phyloP scores from a whole-genome alignment of 495 filamentous ascomycete genomes.

The Aspergillus asperescens region DNA sequence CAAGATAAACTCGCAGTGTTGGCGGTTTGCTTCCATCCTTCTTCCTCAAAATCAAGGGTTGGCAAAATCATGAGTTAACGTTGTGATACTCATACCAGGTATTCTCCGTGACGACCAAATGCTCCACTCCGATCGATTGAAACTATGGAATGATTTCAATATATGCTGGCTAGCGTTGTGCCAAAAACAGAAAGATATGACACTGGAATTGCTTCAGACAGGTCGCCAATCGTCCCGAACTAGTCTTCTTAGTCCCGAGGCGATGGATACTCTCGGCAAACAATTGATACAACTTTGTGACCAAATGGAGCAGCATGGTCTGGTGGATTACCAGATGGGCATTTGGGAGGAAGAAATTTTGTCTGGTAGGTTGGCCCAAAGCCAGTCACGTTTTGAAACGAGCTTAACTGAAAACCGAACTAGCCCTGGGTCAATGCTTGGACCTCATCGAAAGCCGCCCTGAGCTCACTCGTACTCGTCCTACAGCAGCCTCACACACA shows the following conservation, averaged over 20 bases:
- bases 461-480: constrained; percentile 26
- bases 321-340: constrained; percentile 96
- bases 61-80: constrained; percentile 23
- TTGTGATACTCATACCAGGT: constrained; percentile 40
- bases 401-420: constrained; percentile 5
- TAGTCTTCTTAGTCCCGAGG: constrained; percentile 60
- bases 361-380: constrained; percentile 50
- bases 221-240: constrained; percentile 56
- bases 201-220: constrained; percentile 50
- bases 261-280: constrained; percentile 72
- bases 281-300: constrained; percentile 80
- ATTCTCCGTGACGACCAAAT: constrained; percentile 70
- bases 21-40: not conserved
- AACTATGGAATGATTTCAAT: constrained; percentile 93
- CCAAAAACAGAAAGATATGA: constrained; percentile 80
- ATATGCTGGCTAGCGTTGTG: constrained; percentile 85
- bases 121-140: constrained; percentile 63
- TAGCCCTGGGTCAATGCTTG: constrained; percentile 63
- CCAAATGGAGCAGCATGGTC: constrained; percentile 74
- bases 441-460: constrained; percentile 48
- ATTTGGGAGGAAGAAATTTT: constrained; percentile 95
- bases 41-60: not conserved
- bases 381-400: not conserved
- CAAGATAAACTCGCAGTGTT: not conserved
- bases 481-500: constrained; percentile 21